These are phyloP conservation scores for Cicer bijugum DNA, from an alignment of 306 rosid species.

Conservation along the genomic window DNA sequence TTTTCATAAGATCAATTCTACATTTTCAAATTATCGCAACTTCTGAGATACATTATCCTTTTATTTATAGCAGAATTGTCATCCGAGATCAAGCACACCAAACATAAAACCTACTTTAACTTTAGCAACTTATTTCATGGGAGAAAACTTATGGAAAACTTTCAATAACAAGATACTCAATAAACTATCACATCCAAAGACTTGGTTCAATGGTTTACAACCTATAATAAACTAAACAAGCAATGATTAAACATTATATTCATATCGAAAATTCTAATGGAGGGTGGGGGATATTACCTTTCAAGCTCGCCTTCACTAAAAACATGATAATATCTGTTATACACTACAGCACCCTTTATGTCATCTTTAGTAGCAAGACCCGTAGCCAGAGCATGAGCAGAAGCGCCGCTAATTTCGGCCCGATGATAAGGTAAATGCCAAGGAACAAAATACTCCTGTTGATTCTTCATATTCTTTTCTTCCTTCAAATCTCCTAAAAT, in stretches of 20 bases:
- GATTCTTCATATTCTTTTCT: slow-evolving; percentile 52
- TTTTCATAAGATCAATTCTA: too few relatives aligned
- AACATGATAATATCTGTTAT: slow-evolving; percentile 93
- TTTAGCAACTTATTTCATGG: slow-evolving; percentile 19
- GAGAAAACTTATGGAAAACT: background rate
- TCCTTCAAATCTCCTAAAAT: slow-evolving; percentile 37
- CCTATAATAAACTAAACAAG: slow-evolving; percentile 8
- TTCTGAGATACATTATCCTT: slow-evolving; percentile 6
- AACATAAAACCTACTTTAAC: slow-evolving; percentile 27
- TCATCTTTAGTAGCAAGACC: slow-evolving; percentile 93
- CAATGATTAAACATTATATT: slow-evolving; percentile 8
- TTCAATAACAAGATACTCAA: slow-evolving; percentile 19
- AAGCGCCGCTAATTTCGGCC: slow-evolving; percentile 86
- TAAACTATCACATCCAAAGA: slow-evolving; percentile 15
- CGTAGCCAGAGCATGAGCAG: slow-evolving; percentile 81
- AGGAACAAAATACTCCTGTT: slow-evolving; percentile 91
- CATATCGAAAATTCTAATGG: slow-evolving; percentile 22
- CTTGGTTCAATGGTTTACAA: slow-evolving; percentile 30
- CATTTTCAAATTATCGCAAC: background rate
- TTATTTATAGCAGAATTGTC: slow-evolving; percentile 14
- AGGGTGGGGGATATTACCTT: slow-evolving; percentile 57
- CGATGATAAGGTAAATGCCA: slow-evolving; percentile 99
- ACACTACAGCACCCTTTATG: slow-evolving; percentile 83
- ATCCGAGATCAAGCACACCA: background rate
- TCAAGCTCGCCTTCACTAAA: slow-evolving; percentile 95